These are phyloP conservation scores for Candida stauntonica DNA, from an alignment of 805 yeast species.

Conservation along the genomic window DNA sequence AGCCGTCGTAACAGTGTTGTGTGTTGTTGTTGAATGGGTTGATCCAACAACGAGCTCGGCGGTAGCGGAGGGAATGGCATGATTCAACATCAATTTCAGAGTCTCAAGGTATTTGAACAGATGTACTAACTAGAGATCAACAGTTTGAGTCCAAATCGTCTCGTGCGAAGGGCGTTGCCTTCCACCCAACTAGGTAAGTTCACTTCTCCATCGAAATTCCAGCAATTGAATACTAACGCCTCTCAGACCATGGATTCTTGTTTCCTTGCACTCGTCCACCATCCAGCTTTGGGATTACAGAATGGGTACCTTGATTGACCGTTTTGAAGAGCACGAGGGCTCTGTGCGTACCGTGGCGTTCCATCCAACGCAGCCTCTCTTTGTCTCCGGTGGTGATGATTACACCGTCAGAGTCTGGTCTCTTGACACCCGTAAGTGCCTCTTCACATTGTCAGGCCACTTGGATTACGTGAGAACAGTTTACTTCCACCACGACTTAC, in stretches of 20 bases:
- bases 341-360: conserved; percentile 94
- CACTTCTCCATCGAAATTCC: not conserved
- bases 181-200: conserved; percentile 74
- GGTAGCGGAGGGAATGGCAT: no score
- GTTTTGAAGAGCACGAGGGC: conserved; percentile 98
- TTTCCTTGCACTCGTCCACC: conserved; percentile 94
- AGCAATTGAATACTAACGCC: conserved; percentile 15
- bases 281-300: conserved; percentile 99
- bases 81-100: no score
- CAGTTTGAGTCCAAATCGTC: conserved; percentile 96
- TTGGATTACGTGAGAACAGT: conserved; percentile 94
- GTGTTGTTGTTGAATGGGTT: no score
- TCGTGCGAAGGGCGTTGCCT: conserved; percentile 95
- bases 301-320: conserved; percentile 95
- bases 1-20: no score
- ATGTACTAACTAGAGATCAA: conserved; percentile 11
- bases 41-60: no score
- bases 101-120: no score
- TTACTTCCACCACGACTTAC: conserved; percentile 90
- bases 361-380: conserved; percentile 97
- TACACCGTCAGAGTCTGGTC: conserved; percentile 96
- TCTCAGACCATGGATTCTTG: conserved; percentile 90
- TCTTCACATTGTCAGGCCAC: conserved; percentile 90
- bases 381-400: conserved; percentile 97
- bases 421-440: conserved; percentile 80